These are phyloP conservation scores for Chamaecrista fasciculata DNA, from an alignment of 306 rosid genomes.

Conservation along the genomic window DNA sequence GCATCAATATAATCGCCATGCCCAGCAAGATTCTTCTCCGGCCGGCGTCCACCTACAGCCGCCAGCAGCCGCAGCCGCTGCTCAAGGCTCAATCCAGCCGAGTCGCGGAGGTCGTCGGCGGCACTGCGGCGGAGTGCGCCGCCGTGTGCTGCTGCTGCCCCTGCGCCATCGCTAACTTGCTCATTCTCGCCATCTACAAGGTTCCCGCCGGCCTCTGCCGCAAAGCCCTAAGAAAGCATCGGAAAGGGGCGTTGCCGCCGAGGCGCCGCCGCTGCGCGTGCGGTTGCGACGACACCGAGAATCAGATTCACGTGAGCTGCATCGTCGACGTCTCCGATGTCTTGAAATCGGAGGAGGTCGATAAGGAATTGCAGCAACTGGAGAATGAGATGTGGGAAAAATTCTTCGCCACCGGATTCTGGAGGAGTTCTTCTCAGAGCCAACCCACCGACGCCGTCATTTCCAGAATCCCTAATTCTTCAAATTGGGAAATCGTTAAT, in stretches of 20 bases:
- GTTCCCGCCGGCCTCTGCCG: constrained; percentile 66
- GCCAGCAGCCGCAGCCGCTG: constrained; percentile 43
- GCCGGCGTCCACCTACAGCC: constrained; percentile 14
- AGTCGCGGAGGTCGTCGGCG: constrained; percentile 71
- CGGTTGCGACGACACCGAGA: constrained; percentile 39
- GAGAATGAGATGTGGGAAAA: constrained; percentile 93
- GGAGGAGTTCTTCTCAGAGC: constrained; percentile 85
- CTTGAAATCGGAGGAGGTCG: constrained; percentile 34
- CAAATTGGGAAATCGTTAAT: not conserved
- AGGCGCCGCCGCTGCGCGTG: constrained; percentile 22
- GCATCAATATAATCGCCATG: constrained; percentile 5
- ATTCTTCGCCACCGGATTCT: constrained; percentile 66
- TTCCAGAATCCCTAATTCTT: not conserved
- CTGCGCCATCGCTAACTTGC: constrained; percentile 42
- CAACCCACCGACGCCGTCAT: constrained; percentile 23
- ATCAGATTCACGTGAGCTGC: constrained; percentile 27
- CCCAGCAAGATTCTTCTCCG: constrained; percentile 36
- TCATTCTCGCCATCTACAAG: constrained; percentile 62
- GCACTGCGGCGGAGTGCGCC: constrained; percentile 80
- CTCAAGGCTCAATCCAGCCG: constrained; percentile 29
- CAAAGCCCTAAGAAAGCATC: constrained; percentile 36
- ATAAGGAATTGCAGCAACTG: constrained; percentile 58
- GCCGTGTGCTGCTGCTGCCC: constrained; percentile 88
- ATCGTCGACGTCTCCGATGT: not conserved
- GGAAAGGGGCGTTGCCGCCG: constrained; percentile 28